Base-by-base conservation (phyloP, 805 yeast species). In the Priceomyces melissophilus region DNA sequence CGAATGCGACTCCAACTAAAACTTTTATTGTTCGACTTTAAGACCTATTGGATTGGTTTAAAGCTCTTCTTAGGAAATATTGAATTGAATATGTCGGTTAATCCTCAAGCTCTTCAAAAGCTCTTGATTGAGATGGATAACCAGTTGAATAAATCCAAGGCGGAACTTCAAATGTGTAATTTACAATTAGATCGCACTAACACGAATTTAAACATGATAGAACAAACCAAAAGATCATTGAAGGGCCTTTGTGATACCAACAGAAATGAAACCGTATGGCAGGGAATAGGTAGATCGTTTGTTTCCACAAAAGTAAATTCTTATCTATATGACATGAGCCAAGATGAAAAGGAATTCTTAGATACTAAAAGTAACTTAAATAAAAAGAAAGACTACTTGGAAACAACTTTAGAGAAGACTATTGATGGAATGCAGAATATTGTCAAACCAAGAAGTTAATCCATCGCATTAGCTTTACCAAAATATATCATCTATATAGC, bases 261-360 rank as follows among this genome's bases (percentile, higher is more conserved):
- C 10, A 71, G 66, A 8, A 67, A 67, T 14, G 73, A 76, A 8
- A 57, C 56, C 7, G 90, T 89, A 4, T 89, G 95, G 93, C 79
- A 86, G 56, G 87, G 95, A 4, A 77, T 87, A 28, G 97, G 97
- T 23, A 84, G 84, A 61, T 77, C 87, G 25, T 85, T 84, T 57
- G 63, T 84, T 8, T 59, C 65, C 34, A 71, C 71, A 3, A 68
- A 70, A 20, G 67, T 68, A 2, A 52, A 58, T 3, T 61, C 67
- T 3, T 85, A 86, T 60, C 58, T 74, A 35, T 53, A 58, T 10
- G 71, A 69, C 38, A 61, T 87, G 27, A 56, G 67, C 15, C 56
- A 61, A 15, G 87, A 86, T 48, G 77, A 76, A 47, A 60, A 62
- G 32, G 76, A 69, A 11, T 71, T 79, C 44, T 58, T 71, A 40